phyloP scores from a whole-genome alignment of 345 rosid genomes.

The Camelina neglecta region DNA sequence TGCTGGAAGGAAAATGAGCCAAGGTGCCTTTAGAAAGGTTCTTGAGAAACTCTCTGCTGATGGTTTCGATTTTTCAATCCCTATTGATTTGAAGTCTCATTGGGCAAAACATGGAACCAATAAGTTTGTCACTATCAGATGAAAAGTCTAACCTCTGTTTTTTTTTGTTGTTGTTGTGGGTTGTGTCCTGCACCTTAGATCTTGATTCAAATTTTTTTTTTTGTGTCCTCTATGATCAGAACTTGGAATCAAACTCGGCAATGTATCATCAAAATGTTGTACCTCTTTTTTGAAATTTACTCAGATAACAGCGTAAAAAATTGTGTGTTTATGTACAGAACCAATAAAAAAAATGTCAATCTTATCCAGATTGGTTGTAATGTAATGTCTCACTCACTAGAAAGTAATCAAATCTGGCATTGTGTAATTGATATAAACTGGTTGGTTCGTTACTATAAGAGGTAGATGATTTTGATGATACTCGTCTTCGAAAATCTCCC shows the following conservation, averaged over 20 bases:
- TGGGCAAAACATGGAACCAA: slow-evolving; percentile 99
- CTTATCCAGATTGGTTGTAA: slow-evolving; percentile 25
- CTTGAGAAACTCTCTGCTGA: slow-evolving; percentile 91
- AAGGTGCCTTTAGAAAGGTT: slow-evolving; percentile 93
- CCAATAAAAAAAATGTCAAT: slow-evolving; percentile 24
- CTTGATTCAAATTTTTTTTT: slow-evolving; percentile 8
- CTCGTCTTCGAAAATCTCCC: slow-evolving; percentile 43
- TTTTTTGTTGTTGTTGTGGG: background rate
- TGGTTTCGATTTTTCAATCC: slow-evolving; percentile 72
- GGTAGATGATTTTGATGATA: slow-evolving; percentile 34
- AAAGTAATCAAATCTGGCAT: slow-evolving; percentile 50
- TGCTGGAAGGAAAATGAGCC: slow-evolving; percentile 97
- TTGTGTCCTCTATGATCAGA: background rate
- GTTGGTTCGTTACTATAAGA: slow-evolving; percentile 34
- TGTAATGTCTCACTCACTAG: slow-evolving; percentile 22
- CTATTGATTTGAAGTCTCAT: slow-evolving; percentile 87
- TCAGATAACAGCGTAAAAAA: slow-evolving; percentile 29
- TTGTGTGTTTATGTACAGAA: slow-evolving; percentile 42
- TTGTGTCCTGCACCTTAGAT: slow-evolving; percentile 7
- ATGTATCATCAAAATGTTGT: slow-evolving; percentile 38
- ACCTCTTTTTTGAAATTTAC: slow-evolving; percentile 25
- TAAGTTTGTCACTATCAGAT: slow-evolving; percentile 95
- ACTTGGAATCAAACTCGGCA: slow-evolving; percentile 16
- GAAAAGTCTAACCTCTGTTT: slow-evolving; percentile 12
- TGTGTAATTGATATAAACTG: slow-evolving; percentile 25